These are phyloP conservation scores for Fusarium chaquense DNA, from an alignment of 2,329 filamentous ascomycete genomes.

Conservation along the genomic window DNA sequence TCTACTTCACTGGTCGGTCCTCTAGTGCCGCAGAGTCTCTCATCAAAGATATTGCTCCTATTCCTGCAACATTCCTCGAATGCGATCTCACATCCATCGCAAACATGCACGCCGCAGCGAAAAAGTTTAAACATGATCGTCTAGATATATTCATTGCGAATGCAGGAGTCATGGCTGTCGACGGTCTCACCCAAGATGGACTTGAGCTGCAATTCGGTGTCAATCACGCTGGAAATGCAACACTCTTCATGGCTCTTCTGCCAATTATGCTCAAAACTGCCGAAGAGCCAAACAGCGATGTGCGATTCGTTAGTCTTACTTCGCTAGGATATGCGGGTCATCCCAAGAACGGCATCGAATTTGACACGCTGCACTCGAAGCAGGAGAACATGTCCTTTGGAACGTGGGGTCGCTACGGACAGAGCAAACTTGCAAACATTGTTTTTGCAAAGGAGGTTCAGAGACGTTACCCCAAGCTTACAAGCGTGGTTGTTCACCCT, in stretches of 20 bases:
- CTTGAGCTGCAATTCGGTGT: constrained; percentile 53
- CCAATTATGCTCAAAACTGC: constrained; percentile 44
- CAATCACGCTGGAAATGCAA: constrained; percentile 52
- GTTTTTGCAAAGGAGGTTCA: constrained; percentile 60
- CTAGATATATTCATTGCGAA: constrained; percentile 57
- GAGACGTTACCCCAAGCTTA: constrained; percentile 57
- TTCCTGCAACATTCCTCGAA: constrained; percentile 51
- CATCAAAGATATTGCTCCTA: constrained; percentile 51
- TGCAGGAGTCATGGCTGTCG: constrained; percentile 53
- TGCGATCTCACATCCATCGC: constrained; percentile 64
- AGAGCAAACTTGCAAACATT: constrained; percentile 64
- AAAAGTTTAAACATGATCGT: constrained; percentile 56
- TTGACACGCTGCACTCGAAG: constrained; percentile 46
- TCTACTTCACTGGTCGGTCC: constrained; percentile 67
- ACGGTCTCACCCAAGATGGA: constrained; percentile 50
- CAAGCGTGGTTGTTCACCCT: constrained; percentile 62
- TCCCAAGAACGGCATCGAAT: constrained; percentile 47
- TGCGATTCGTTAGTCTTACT: constrained; percentile 46
- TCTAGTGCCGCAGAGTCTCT: constrained; percentile 59
- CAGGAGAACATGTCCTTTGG: constrained; percentile 47
- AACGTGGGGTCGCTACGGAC: constrained; percentile 61
- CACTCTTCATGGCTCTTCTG: constrained; percentile 52
- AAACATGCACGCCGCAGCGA: constrained; percentile 60
- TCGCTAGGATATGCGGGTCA: constrained; percentile 46
- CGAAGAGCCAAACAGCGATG: constrained; percentile 24